Evolutionary conservation across 352 stramenopile species (phyloP), one percentile per base, ranked within the genome.

Genomic region (Plasmopara muralis): DNA sequence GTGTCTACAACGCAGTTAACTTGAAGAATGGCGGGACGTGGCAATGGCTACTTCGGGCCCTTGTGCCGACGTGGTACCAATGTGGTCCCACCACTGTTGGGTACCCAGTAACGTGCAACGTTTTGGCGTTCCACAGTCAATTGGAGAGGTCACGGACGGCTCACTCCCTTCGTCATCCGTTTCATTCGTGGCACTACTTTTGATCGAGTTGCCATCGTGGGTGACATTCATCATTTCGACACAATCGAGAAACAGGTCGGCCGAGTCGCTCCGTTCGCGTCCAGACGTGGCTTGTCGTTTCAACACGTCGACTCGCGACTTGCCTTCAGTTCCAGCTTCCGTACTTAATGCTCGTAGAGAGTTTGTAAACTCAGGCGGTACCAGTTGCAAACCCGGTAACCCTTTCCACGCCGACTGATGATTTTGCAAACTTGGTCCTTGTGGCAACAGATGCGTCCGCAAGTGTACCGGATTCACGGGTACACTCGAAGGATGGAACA

Each of bases 161-260:
- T 66, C 53, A 16, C 62, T 66, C 6, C 40, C 43, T 66, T 66
- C 62, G 35, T 70, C 57, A 15, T 70, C 57, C 2, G 57, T 66
- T 33, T 70, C 62, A 25, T 66, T 65, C 15, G 6, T 50, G 39
- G 16, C 49, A 38, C 25, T 42, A 2, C 28, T 25, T 34, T n/a
- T 14, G 6, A 42, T 28, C 50, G 77, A 33, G 33, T 80, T 76
- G 10, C 58, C 62, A 4, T 35, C 10, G 7, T n/a, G n/a, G n/a
- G n/a, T n/a, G n/a, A n/a, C n/a, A n/a, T 78, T 85, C 20, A 89
- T 64, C 57, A 88, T 62, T 41, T 89, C 56, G 18, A 92, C 68
- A 42, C 79, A 92, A 61, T 89, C 78, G 15, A 92, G 64, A 54
- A 92, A 92, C n/a, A 92, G 65, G 57, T 92, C 78, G 28, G 73